Evolutionary conservation across 169 alveolate genomes (phyloP).

Genomic region (Eimeria tenella): DNA sequence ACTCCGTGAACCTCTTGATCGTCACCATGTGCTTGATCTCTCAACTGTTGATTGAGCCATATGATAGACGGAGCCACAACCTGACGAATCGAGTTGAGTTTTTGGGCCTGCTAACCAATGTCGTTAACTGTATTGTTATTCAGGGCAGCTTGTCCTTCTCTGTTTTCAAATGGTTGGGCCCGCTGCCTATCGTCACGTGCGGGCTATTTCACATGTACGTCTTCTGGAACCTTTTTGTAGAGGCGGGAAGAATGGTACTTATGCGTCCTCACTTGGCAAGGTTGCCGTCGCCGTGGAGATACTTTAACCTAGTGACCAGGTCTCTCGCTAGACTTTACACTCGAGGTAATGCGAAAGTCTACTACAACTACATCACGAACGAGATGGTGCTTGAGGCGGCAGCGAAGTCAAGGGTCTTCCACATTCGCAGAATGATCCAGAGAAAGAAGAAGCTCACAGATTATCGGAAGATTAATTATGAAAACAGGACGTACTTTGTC

Average conservation of each 20-base stretch:
- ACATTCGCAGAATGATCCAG: conserved; percentile 74
- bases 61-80: conserved; percentile 79
- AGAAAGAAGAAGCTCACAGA: conserved; percentile 60
- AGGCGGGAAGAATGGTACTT: conserved; percentile 80
- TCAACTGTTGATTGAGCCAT: conserved; percentile 79
- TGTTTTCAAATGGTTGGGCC: conserved; percentile 76
- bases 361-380: conserved; percentile 80
- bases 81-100: conserved; percentile 77
- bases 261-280: conserved; percentile 80
- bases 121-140: conserved; percentile 69
- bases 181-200: conserved; percentile 64
- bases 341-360: conserved; percentile 78
- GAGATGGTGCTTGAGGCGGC: conserved; percentile 82
- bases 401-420: conserved; percentile 76
- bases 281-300: conserved; percentile 80
- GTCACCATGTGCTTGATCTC: conserved; percentile 47
- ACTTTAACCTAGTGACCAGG: conserved; percentile 77
- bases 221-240: conserved; percentile 80
- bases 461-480: conserved; percentile 77
- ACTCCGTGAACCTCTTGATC: conserved; percentile 73
- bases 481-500: conserved; percentile 77
- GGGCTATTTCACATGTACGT: conserved; percentile 72
- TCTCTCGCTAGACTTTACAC: conserved; percentile 80
- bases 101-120: conserved; percentile 72
- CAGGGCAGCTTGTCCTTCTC: conserved; percentile 78